phyloP scores from a whole-genome alignment of 2,329 filamentous ascomycete species.

The Pyrenophora tritici-repentis region DNA sequence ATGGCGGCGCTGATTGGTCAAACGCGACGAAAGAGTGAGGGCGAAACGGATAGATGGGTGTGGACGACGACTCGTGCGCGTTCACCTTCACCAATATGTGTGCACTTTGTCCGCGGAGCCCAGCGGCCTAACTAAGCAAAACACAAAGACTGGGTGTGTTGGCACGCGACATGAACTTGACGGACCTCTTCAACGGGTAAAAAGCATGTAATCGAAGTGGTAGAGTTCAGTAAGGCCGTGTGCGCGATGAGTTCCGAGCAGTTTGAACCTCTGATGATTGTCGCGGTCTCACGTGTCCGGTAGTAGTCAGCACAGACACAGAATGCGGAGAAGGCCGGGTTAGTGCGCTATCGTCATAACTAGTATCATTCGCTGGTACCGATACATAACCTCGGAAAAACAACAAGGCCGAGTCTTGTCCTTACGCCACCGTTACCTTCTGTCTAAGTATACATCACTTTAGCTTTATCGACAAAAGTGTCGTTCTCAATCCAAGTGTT shows the following conservation, averaged over 20 bases:
- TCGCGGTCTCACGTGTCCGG: conserved; percentile 14
- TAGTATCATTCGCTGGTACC: too few species aligned
- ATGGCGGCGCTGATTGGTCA: background rate
- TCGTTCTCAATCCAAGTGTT: too few species aligned
- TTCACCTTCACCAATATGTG: background rate
- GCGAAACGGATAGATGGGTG: background rate
- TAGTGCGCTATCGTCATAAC: background rate
- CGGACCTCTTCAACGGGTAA: background rate
- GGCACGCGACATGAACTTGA: conserved; percentile 1
- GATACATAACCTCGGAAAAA: too few species aligned
- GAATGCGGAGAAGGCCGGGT: background rate
- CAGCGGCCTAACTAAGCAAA: conserved; percentile 7
- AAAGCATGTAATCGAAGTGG: conserved; percentile 1
- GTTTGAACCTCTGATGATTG: conserved; percentile 9
- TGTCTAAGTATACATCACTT: too few species aligned
- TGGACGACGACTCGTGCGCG: conserved; percentile 1
- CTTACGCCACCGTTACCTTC: too few species aligned
- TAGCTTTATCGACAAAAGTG: too few species aligned
- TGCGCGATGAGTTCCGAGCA: conserved; percentile 4
- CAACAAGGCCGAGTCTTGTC: too few species aligned
- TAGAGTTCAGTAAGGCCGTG: background rate
- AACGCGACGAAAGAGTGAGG: background rate
- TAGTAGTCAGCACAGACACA: background rate
- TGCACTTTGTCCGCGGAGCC: background rate
- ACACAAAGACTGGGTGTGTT: background rate